phyloP scores from a whole-genome alignment of 805 yeast species.

The Saturnispora dispora region DNA sequence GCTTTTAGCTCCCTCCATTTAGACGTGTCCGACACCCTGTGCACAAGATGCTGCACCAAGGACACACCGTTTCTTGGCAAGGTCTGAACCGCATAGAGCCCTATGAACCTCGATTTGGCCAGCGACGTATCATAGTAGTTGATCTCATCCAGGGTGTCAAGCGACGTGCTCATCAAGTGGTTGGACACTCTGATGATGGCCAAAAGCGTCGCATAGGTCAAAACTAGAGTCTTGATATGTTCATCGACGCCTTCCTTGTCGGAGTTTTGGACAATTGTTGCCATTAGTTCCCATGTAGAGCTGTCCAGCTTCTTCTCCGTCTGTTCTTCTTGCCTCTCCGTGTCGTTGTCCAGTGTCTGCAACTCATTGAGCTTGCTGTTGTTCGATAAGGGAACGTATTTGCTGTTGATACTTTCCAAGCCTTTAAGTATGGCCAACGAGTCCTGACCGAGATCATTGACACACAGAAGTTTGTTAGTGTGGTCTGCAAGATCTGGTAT shows the following conservation, averaged over 20 bases:
- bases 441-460: background rate
- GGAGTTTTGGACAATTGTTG: background rate
- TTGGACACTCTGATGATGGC: slow-evolving; percentile 13
- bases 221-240: background rate
- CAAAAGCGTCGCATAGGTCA: background rate
- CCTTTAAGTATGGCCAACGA: background rate
- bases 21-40: slow-evolving; percentile 8
- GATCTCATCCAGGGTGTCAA: slow-evolving; percentile 36
- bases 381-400: background rate
- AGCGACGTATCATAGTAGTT: slow-evolving; percentile 37
- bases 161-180: slow-evolving; percentile 31
- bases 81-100: slow-evolving; percentile 33
- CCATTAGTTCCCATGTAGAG: background rate
- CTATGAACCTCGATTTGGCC: slow-evolving; percentile 24
- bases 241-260: background rate
- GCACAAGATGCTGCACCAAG: background rate
- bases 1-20: slow-evolving; percentile 12
- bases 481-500: background rate
- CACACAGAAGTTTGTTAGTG: background rate
- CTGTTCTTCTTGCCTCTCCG: background rate
- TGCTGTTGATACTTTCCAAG: background rate
- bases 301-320: background rate
- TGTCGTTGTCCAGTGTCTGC: background rate
- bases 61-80: slow-evolving; percentile 23
- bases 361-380: background rate